Evolutionary conservation across 345 rosid species (phyloP).

Genomic region (Eucalyptus caleyi): DNA sequence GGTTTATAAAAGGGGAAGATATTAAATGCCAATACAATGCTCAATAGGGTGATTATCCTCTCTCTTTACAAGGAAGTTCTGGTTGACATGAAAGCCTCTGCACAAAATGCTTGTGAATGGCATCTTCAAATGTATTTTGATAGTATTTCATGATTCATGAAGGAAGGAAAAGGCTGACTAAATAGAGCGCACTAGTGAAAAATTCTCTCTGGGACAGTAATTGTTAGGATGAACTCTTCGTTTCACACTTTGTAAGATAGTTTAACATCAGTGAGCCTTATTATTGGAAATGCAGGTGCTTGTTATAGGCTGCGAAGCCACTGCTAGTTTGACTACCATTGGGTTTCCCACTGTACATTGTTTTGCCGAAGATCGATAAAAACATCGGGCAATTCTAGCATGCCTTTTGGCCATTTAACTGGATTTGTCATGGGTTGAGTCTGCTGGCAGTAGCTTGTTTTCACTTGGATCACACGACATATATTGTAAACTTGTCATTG

Average conservation of each 20-base stretch:
- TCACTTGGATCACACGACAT: not conserved
- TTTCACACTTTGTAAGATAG: not conserved
- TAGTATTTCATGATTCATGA: not conserved
- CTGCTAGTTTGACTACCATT: not conserved
- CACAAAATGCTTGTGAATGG: not conserved
- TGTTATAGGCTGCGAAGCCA: not conserved
- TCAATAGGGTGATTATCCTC: not conserved
- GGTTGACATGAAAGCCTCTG: not conserved
- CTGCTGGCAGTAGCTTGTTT: not conserved
- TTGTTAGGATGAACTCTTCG: not conserved
- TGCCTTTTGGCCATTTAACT: not conserved
- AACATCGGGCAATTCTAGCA: not conserved
- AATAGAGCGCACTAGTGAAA: not conserved
- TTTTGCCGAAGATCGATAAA: not conserved
- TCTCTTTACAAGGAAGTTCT: not conserved
- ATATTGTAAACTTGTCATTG: not conserved
- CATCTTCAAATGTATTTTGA: not conserved
- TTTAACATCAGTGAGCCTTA: not conserved
- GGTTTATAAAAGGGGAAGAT: slow-evolving; percentile 61
- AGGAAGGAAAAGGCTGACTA: not conserved
- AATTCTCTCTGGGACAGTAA: not conserved
- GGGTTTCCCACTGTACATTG: not conserved
- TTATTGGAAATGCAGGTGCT: not conserved
- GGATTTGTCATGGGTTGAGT: not conserved
- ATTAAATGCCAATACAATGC: slow-evolving; percentile 35